Evolutionary conservation across 1,284 basidiomycete species (phyloP), one percentile per base, ranked within the genome.

Genomic region (Kalmanozyma brasiliensis): DNA sequence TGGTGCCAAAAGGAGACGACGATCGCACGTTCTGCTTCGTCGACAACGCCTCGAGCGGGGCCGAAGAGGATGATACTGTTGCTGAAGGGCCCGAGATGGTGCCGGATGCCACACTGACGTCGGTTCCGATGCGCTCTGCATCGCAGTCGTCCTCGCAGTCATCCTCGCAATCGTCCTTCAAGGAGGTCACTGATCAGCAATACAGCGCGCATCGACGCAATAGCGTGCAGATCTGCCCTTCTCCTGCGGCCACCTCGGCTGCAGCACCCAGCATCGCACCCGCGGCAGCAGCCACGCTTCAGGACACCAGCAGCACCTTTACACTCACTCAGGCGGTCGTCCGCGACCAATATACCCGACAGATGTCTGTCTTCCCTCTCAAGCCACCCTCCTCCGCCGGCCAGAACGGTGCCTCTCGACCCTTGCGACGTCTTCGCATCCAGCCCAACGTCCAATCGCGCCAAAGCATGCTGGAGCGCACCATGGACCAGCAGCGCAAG

Each of bases 1-100:
- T 70, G 46, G 51, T 70, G 16, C 61, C 45, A 1, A 64, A 64
- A 26, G 61, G 48, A 3, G 52, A 42, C 30, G 67, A 70, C 33
- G 52, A 52, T 14, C 57, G 67, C 16, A 70, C 67, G 2, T 70
- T 70, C 26, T 42, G 52, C 44, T 70, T 70, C 23, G 38, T 70
- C 24, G 58, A 70, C 19, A 22, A 46, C n/a, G 26, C 30, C 1
- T 33, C 26, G 13, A 70, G 52, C 51, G 57, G 49, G 7, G 29
- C 32, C 7, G 58, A 57, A 3, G 34, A 46, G 17, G 53, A 59
- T n/a, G 26, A 29, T 3, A 16, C 17, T 2, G 19, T 51, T 1
- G 40, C 20, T 13, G 44, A 59, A 23, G 52, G 59, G 23, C 46
- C 55, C 3, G 19, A 49, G 11, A n/a, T n/a, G n/a, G 35, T n/a